These are phyloP conservation scores for thale cress (Arabidopsis thaliana) DNA, from an alignment of 345 rosid genomes.

Conservation along the genomic window DNA sequence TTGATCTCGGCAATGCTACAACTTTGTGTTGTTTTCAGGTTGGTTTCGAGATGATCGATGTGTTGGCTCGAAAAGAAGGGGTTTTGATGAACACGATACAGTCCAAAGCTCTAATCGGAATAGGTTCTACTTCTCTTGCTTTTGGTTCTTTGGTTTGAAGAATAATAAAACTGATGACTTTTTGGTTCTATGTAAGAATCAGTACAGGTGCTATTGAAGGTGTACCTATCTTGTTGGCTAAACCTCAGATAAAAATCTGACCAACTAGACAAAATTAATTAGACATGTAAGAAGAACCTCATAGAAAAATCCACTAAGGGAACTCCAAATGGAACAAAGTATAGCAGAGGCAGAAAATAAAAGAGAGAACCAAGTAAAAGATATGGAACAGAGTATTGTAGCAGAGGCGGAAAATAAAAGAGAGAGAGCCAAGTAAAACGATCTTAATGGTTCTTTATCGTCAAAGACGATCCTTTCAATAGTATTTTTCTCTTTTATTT, in stretches of 20 bases:
- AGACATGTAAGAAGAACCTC: not conserved
- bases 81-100: conserved; percentile 80
- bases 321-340: conserved; percentile 15
- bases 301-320: conserved; percentile 15
- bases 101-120: conserved; percentile 86
- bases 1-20: conserved; percentile 16
- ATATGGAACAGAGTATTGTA: not conserved
- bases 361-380: not conserved
- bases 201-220: conserved; percentile 87
- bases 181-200: conserved; percentile 46
- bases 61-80: conserved; percentile 63
- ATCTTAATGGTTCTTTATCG: conserved; percentile 15
- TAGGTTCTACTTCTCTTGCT: conserved; percentile 61
- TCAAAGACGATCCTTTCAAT: conserved; percentile 33
- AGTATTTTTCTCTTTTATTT: conserved; percentile 30
- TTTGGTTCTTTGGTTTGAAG: not conserved
- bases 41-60: conserved; percentile 92
- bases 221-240: conserved; percentile 82
- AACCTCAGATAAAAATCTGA: conserved; percentile 60
- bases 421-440: conserved; percentile 2
- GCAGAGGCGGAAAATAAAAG: not conserved
- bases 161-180: conserved; percentile 41
- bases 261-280: conserved; percentile 3
- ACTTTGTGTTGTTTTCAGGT: conserved; percentile 53
- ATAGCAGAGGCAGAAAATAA: not conserved